Evolutionary conservation across 352 stramenopile genomes (phyloP).

Genomic region (Phytopythium boreale): DNA sequence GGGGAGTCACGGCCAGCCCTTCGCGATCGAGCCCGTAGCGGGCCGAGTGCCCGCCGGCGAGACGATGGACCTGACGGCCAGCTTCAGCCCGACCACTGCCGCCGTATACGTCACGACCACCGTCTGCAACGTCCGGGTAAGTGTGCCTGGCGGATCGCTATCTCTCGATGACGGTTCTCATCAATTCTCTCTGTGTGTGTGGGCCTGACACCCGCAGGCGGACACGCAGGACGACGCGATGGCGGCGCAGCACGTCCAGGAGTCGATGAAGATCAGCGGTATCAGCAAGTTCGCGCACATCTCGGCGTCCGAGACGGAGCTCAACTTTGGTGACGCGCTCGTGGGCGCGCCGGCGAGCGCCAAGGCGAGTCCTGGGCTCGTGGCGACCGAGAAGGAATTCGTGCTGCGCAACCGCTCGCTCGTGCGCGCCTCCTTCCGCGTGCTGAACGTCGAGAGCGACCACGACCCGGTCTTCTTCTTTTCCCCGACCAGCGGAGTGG

Average conservation of each 20-base stretch:
- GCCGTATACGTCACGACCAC: conserved; percentile 88
- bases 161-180: not conserved
- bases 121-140: conserved; percentile 54
- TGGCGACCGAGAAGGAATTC: conserved; percentile 71
- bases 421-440: conserved; percentile 80
- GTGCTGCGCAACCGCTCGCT: conserved; percentile 89
- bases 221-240: not conserved
- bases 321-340: conserved; percentile 85
- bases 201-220: not conserved
- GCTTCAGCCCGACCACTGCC: conserved; percentile 63
- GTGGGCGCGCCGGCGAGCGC: conserved; percentile 47
- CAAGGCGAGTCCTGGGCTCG: conserved; percentile 13
- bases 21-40: conserved; percentile 67
- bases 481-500: conserved; percentile 55
- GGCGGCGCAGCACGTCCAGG: conserved; percentile 20
- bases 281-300: conserved; percentile 91
- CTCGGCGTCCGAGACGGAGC: conserved; percentile 63
- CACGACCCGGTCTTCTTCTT: conserved; percentile 86
- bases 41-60: conserved; percentile 67
- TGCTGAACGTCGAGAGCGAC: conserved; percentile 79
- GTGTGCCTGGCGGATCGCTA: not conserved
- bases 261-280: conserved; percentile 82
- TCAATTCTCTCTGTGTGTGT: not conserved
- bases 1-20: conserved; percentile 63
- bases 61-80: conserved; percentile 64